A percentile compares a stretch with the other conserved stretches of the same genome.
Conservation (phyloP, 768 basidiomycete genomes). For the Rhizopogon salebrosus region DNA sequence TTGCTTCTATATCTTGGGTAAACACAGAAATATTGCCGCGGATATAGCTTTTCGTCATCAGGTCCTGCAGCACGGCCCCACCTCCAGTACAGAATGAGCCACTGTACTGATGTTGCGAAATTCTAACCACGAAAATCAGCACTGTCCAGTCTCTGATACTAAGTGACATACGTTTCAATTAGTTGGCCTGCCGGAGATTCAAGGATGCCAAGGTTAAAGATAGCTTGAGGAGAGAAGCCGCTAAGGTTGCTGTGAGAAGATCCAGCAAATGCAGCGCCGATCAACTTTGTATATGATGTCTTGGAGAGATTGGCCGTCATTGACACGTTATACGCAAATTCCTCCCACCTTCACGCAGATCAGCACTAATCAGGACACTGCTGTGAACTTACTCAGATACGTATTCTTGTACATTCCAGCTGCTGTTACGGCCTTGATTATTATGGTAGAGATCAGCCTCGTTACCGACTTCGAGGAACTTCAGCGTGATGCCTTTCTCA, state of each 20-base stretch:
- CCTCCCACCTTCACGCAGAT: constrained; percentile 40
- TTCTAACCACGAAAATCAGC: constrained; percentile 14
- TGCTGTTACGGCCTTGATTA: constrained; percentile 37
- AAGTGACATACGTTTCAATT: constrained; percentile 48
- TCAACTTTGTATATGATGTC: constrained; percentile 38
- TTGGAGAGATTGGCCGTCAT: constrained; percentile 32
- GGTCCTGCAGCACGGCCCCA: constrained; percentile 48
- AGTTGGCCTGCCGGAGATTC: constrained; percentile 40
- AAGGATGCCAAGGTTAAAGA: constrained; percentile 49
- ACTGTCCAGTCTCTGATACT: constrained; percentile 26
- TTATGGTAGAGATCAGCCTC: constrained; percentile 51
- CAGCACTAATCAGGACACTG: neutral
- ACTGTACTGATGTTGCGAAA: constrained; percentile 44
- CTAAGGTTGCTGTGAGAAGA: constrained; percentile 37
- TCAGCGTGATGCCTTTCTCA: constrained; percentile 40
- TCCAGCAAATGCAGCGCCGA: constrained; percentile 44
- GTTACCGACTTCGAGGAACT: constrained; percentile 60
- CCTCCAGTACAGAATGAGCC: constrained; percentile 58
- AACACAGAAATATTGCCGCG: constrained; percentile 53
- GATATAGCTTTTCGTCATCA: constrained; percentile 59
- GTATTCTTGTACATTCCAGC: constrained; percentile 40
- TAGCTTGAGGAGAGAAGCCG: constrained; percentile 59
- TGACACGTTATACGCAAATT: constrained; percentile 46
- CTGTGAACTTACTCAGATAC: constrained; percentile 40
- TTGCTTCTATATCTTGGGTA: constrained; percentile 48